Evolutionary conservation across 148 eudicot species (phyloP).

Genomic region (Nyssa sinensis): DNA sequence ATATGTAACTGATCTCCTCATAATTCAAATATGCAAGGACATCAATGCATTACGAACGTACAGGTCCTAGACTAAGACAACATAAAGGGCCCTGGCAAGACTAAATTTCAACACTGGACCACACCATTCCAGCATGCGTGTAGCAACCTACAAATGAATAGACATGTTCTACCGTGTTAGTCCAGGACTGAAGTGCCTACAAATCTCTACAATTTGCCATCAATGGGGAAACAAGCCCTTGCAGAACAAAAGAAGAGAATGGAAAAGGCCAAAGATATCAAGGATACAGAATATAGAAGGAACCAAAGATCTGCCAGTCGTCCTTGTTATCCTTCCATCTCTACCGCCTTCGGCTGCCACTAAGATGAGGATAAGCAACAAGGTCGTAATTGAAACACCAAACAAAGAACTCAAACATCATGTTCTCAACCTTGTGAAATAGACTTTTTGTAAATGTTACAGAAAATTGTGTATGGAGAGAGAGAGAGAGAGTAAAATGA

Average conservation of each 20-base stretch:
- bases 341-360: background rate
- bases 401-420: background rate
- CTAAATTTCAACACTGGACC: too few species aligned
- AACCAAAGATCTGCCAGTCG: background rate
- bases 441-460: background rate
- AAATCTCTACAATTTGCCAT: slow-evolving; percentile 7
- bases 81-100: background rate
- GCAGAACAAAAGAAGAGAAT: background rate
- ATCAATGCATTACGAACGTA: too few species aligned
- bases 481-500: slow-evolving; percentile 5
- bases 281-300: background rate
- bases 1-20: background rate
- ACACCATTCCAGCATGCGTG: background rate
- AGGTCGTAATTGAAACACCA: background rate
- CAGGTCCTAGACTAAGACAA: too few species aligned
- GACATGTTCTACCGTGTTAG: background rate
- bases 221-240: background rate
- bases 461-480: slow-evolving; percentile 9
- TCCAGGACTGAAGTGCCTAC: background rate
- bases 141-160: background rate
- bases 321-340: background rate
- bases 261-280: background rate
- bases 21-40: background rate
- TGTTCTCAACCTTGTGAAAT: background rate
- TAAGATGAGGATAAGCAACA: slow-evolving; percentile 6